Base-by-base conservation (phyloP, 2,329 filamentous ascomycete species). In the Chrysosphaeria jannelii region DNA sequence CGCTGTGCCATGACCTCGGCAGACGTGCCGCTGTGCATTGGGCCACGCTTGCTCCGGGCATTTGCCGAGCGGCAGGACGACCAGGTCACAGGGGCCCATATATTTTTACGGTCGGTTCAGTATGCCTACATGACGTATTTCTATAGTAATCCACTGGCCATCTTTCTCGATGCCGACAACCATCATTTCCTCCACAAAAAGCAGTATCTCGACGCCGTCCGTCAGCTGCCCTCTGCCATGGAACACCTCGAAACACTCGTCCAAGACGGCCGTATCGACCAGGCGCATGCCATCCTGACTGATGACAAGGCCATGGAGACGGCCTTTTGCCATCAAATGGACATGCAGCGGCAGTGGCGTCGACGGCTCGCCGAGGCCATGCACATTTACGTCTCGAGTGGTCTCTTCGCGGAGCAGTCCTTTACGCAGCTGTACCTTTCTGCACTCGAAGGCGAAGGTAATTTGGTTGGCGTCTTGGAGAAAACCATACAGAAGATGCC, bases 51-150 rank as follows among this genome's bases (percentile, higher is more conserved):
- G 18, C 49, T 71, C 19, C 49, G 51, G 19, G 55, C 50, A 34
- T 50, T 76, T 30, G 45, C 79, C 11, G 63, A 70, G 29, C 55
- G 74, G 14, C 74, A 85, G 36, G 57, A 57, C 31, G 68, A 79
- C 33, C 70, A 81, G 36, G 61, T 76, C 6, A 66, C 71, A 20
- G 74, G 70, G 31, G 61, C 75, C 10, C 64, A 74, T 27, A 57
- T 60, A 6, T 72, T 81, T 36, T 51, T 67, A 22, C 60, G 60
- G 36, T 64, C 67, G 8, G 35, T 78, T 3, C 70, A 71, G 57
- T 85, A 81, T 42, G 62, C 67, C 1, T 76, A 78, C 37, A 79
- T 88, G 72, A 74, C 67, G 27, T 70, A 78, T 38, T 81, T 74
- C 36, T 81, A 75, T 34, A 69, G 68, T 19, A 81, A 78, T 33